Percentiles rank a stretch among this genome's conserved stretches.
Evolutionary conservation across 345 rosid genomes (phyloP).

Genomic region (Carallia brachiata): DNA sequence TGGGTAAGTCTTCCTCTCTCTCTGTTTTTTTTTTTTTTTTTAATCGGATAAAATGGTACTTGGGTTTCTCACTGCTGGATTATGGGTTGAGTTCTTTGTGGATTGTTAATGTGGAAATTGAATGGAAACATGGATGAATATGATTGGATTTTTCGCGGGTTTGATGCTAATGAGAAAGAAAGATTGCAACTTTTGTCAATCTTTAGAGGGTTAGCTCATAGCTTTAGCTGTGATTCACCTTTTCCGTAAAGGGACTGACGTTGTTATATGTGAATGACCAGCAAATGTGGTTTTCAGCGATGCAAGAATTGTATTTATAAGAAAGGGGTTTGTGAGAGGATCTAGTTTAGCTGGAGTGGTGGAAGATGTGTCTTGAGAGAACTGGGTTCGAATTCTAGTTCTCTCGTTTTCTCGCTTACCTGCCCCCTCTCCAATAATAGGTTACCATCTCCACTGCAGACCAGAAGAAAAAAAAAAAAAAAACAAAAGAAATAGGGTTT

Average conservation of each 20-base stretch:
- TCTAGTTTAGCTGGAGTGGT: too few species aligned
- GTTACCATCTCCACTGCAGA: too few species aligned
- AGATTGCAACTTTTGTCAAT: not conserved
- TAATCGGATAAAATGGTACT: too few species aligned
- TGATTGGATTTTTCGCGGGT: not conserved
- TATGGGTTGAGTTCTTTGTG: not conserved
- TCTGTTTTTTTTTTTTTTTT: too few species aligned
- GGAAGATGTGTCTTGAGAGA: too few species aligned
- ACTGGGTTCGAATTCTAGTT: too few species aligned
- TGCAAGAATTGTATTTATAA: too few species aligned
- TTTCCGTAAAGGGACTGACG: not conserved
- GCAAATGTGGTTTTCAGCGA: not conserved
- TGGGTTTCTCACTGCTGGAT: not conserved
- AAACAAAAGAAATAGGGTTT: too few species aligned
- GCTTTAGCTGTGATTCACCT: not conserved
- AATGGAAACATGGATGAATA: not conserved
- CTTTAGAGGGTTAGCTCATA: not conserved
- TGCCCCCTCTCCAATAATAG: too few species aligned
- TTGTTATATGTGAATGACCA: not conserved
- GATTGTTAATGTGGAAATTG: not conserved
- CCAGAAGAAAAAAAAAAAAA: too few species aligned
- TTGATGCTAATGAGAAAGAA: not conserved
- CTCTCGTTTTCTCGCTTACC: too few species aligned
- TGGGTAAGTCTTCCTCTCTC: slow-evolving; percentile 1
- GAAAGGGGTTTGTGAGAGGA: too few species aligned